Base-by-base conservation (phyloP, 495 filamentous ascomycete genomes). In the Penicillium soppii region DNA sequence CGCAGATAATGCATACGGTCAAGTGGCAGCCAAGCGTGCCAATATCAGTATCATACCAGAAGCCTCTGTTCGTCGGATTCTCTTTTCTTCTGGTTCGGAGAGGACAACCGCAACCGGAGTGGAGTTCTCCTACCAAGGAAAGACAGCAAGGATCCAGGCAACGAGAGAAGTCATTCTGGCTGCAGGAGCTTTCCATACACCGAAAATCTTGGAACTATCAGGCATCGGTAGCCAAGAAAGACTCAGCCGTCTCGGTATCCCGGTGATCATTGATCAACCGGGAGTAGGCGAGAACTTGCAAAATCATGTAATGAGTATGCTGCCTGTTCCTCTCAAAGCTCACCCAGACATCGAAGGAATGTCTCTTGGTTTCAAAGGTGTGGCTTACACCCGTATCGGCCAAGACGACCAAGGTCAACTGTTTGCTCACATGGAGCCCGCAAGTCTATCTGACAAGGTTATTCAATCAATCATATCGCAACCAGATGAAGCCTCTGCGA, bases 121-220 rank as follows among this genome's bases (percentile, higher is more conserved):
- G 3, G 61, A 63, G 5, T 75, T 79, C 37, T 52, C 20, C 3
- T 44, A 62, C 26, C 32, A 56, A 7, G 59, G 58, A 23, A 45
- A 41, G 13, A 33, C n/a, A 38, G 58, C 50, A 25, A 60, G 6
- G 0, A n/a, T 61, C 17, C 43, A 41, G 7, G 57, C 61, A n/a
- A 48, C 10, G 2, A 56, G 47, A 26, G 82, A 86, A 46, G 65
- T 83, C 17, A 75, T 85, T 25, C 30, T 84, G 4, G 72, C 75
- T 0, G 78, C 78, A 2, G 82, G 82, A 0, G 61, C 63, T 5
- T 58, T 83, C 16, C 71, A 78, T 29, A 77, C 77, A 4, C 77
- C 80, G 0, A 76, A 80, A 46, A 26, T 83, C 0, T 66, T 84
- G 0, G 76, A 83, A 54, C 56, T 80, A 0, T 82, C 79, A 0